Base-by-base conservation (phyloP, 2,329 filamentous ascomycete genomes). In the Alternaria ethzedia region DNA sequence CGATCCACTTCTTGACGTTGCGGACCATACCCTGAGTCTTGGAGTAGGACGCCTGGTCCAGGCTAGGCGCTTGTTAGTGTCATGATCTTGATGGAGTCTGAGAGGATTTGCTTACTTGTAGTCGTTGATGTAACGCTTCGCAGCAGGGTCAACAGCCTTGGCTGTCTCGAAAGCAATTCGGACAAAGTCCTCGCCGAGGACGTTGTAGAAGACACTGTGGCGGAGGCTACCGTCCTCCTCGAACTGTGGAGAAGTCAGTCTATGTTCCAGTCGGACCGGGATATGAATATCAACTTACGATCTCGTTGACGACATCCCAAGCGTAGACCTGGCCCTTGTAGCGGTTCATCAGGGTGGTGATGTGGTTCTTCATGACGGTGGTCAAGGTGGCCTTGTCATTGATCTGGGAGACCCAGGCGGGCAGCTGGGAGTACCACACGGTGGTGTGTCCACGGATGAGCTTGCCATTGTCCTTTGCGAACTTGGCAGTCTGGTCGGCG, bases 71-170 rank as follows among this genome's bases (percentile, higher is more conserved):
- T 51, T 44, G 58, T 71, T 49, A 71, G 69, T 49, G 23, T 61
- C 17, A 17, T 21, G 3, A 25, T 25, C 9, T 4, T 12, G 11
- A 36, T n/a, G 32, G 32, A 10, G 41, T 6, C 11, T 17, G 15
- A 17, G 26, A 23, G 25, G 9, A 32, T 6, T 3, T 28, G 45
- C 75, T 70, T 63, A 81, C 77, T 83, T 85, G 77, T 84, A 85
- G 74, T 94, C 90, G 78, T 93, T 94, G 82, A 93, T 91, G 82
- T 92, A 94, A 43, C 93, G 83, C 82, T 90, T 90, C 6, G 88
- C 89, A 62, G 80, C 72, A 3, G 91, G 90, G 75, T 93, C 91
- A 6, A 89, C 90, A 10, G 83, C 83, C 59, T 86, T 85, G 13
- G 91, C 91, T 3, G 90, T 87, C 65, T 88, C 84, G 80, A 93